A percentile compares a stretch with the other conserved stretches of the same genome.
phyloP scores from a whole-genome alignment of 2,329 filamentous ascomycete genomes.

The Botrytis elliptica region DNA sequence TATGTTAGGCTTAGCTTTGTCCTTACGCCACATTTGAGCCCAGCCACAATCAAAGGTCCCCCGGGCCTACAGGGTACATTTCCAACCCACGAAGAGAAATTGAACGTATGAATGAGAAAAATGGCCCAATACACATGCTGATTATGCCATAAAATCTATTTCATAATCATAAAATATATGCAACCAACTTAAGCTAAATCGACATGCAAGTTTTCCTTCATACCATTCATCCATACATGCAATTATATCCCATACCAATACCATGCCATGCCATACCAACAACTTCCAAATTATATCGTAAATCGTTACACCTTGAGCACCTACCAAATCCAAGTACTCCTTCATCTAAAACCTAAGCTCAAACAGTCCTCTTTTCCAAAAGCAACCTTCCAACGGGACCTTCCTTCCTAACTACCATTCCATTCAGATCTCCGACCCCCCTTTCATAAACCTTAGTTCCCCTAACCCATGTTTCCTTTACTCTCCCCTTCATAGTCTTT shows the following conservation, averaged over 20 bases:
- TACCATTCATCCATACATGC: neutral
- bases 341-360: neutral
- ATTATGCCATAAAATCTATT: neutral
- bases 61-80: neutral
- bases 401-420: conserved; percentile 50
- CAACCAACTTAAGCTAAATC: neutral
- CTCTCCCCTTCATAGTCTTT: conserved; percentile 61
- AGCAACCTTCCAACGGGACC: conserved; percentile 49
- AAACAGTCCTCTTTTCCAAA: conserved; percentile 44
- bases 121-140: neutral
- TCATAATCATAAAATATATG: neutral
- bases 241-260: conserved; percentile 3
- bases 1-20: neutral
- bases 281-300: neutral
- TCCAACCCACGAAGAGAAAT: neutral
- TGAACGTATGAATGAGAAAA: neutral
- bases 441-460: conserved; percentile 37
- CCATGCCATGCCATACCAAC: neutral
- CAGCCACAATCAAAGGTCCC: neutral
- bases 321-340: neutral
- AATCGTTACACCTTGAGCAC: conserved; percentile 2
- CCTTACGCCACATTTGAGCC: neutral
- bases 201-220: neutral
- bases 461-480: conserved; percentile 40
- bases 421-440: conserved; percentile 29